A percentile compares a stretch with the other conserved stretches of the same genome.
Evolutionary conservation across 2,329 filamentous ascomycete species (phyloP).

Genomic region (Ambrosiella cleistominuta): DNA sequence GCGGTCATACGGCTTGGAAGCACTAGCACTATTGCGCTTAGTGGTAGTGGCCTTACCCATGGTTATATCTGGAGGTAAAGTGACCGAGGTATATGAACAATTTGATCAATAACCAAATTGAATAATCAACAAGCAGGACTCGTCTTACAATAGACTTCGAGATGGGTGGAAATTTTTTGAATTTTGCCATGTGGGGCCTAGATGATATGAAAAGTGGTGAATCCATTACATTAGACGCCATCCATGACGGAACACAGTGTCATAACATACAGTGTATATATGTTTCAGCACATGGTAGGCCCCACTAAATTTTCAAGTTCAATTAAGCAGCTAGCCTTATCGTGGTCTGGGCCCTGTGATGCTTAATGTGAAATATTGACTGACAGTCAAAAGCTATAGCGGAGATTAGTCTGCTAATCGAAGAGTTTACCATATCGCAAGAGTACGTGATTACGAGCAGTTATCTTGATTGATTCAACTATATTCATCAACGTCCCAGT

Average conservation of each 20-base stretch:
- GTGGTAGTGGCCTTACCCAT: constrained; percentile 38
- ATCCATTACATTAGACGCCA: not conserved
- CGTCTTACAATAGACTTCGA: not conserved
- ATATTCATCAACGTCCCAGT: constrained; percentile 12
- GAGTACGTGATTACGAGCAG: constrained; percentile 10
- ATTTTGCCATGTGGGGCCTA: constrained; percentile 13
- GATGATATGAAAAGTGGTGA: constrained; percentile 11
- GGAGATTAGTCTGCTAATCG: too few species aligned
- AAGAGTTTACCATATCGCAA: not conserved
- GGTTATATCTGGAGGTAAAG: not conserved
- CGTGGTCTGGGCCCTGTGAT: not conserved
- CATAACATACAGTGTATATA: not conserved
- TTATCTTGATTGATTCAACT: constrained; percentile 7
- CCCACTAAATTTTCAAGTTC: not conserved
- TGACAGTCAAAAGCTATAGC: too few species aligned
- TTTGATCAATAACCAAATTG: not conserved
- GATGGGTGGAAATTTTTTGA: constrained; percentile 10
- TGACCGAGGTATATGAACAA: not conserved
- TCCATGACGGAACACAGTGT: not conserved
- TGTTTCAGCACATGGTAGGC: not conserved
- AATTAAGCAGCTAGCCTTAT: not conserved
- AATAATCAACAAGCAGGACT: not conserved
- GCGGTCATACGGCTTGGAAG: constrained; percentile 27
- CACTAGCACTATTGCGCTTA: constrained; percentile 32
- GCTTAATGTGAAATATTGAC: too few species aligned